Evolutionary conservation across 2,329 filamentous ascomycete genomes (phyloP).

Genomic region (Alternaria metachromatica): DNA sequence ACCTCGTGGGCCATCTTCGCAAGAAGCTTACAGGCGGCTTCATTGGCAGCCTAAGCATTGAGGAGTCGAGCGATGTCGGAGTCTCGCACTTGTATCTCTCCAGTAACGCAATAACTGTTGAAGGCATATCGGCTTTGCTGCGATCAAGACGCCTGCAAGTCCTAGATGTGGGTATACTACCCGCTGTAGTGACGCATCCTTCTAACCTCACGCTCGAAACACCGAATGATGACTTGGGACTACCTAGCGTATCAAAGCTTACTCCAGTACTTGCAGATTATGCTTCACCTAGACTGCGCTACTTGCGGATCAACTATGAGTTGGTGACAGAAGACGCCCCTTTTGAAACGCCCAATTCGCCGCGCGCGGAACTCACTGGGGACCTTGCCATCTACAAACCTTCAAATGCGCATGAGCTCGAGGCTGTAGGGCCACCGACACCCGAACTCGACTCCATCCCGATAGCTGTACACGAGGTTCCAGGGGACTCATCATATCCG

Average conservation of each 20-base stretch:
- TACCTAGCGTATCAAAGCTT: constrained; percentile 62
- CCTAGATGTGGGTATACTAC: constrained; percentile 62
- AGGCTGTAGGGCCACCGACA: constrained; percentile 14
- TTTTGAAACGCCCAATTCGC: constrained; percentile 17
- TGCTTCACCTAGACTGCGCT: constrained; percentile 58
- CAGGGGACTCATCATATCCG: constrained; percentile 35
- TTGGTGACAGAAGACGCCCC: constrained; percentile 58
- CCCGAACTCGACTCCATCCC: constrained; percentile 33
- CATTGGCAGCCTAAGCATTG: constrained; percentile 61
- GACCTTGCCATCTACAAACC: constrained; percentile 25
- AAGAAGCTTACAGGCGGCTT: constrained; percentile 48
- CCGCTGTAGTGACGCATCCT: constrained; percentile 19
- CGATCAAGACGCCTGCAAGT: constrained; percentile 60
- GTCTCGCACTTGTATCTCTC: constrained; percentile 67
- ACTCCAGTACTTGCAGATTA: constrained; percentile 57
- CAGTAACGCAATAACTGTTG: constrained; percentile 62
- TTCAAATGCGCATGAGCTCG: constrained; percentile 37
- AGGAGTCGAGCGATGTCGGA: constrained; percentile 61
- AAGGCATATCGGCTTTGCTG: constrained; percentile 62
- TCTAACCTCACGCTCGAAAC: neutral
- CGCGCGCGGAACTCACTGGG: constrained; percentile 36
- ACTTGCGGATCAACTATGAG: constrained; percentile 63
- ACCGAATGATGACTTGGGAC: constrained; percentile 27
- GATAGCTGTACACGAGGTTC: constrained; percentile 31
- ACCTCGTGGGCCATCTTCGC: constrained; percentile 61